Percentiles rank a stretch among this genome's conserved stretches.
Conservation (phyloP, 805 yeast genomes). For the Jamesozyma piceae region DNA sequence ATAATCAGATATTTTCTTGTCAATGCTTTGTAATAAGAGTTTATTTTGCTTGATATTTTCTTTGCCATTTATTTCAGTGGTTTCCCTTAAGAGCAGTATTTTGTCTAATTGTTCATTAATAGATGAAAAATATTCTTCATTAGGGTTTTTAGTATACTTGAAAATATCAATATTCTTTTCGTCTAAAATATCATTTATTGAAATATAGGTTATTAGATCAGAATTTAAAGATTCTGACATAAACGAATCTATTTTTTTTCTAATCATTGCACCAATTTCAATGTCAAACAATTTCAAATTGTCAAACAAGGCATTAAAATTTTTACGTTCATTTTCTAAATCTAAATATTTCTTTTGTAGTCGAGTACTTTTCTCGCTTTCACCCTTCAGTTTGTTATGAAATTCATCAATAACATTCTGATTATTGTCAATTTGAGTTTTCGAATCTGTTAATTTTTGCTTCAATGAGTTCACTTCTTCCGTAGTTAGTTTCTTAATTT, state of each 20-base stretch:
- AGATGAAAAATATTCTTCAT: neutral
- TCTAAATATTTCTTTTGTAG: neutral
- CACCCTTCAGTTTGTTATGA: neutral
- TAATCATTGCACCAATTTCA: slow-evolving; percentile 2
- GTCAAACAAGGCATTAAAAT: neutral
- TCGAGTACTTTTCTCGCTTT: neutral
- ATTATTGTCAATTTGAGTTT: neutral
- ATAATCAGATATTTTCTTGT: neutral
- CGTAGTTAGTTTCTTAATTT: neutral
- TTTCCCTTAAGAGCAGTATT: neutral
- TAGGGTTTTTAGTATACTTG: neutral
- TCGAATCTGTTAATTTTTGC: neutral
- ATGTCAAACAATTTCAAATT: slow-evolving; percentile 1
- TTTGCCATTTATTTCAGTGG: neutral
- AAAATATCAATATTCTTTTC: neutral
- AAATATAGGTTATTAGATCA: neutral
- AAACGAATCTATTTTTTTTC: neutral
- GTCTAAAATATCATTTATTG: neutral
- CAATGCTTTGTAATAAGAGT: neutral
- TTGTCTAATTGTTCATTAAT: neutral
- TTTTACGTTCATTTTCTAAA: neutral
- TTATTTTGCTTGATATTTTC: neutral
- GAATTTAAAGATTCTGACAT: neutral
- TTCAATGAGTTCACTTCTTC: neutral
- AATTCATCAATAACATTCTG: neutral